phyloP scores from a whole-genome alignment of 2,329 filamentous ascomycete species.

The Colletotrichum sp. region DNA sequence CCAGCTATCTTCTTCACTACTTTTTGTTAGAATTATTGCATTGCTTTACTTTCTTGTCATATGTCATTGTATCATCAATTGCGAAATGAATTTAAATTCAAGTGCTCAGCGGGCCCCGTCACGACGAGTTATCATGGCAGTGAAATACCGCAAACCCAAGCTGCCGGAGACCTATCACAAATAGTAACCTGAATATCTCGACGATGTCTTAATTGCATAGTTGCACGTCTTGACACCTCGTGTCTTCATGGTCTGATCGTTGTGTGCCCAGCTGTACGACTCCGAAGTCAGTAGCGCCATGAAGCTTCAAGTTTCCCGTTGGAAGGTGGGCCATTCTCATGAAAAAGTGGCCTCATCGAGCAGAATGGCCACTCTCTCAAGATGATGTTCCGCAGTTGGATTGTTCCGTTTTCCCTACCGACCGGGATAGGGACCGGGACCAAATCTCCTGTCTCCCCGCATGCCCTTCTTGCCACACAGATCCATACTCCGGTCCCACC shows the following conservation, averaged over 20 bases:
- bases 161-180: background rate
- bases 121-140: background rate
- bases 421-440: too few relatives aligned
- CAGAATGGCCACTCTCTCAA: background rate
- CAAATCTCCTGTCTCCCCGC: background rate
- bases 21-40: background rate
- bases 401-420: background rate
- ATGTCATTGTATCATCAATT: background rate
- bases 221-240: background rate
- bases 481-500: background rate
- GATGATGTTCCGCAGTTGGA: background rate
- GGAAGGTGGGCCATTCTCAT: background rate
- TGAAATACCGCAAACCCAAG: background rate
- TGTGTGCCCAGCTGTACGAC: background rate
- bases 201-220: background rate
- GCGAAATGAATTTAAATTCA: background rate
- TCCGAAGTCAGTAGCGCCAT: background rate
- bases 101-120: background rate
- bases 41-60: background rate
- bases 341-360: background rate
- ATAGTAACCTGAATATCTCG: background rate
- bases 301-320: background rate
- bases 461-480: background rate
- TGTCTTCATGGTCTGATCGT: background rate
- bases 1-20: background rate